phyloP scores from a whole-genome alignment of 371 early-diverging fungal genomes.

The Paramicrosporidium saccamoebae region DNA sequence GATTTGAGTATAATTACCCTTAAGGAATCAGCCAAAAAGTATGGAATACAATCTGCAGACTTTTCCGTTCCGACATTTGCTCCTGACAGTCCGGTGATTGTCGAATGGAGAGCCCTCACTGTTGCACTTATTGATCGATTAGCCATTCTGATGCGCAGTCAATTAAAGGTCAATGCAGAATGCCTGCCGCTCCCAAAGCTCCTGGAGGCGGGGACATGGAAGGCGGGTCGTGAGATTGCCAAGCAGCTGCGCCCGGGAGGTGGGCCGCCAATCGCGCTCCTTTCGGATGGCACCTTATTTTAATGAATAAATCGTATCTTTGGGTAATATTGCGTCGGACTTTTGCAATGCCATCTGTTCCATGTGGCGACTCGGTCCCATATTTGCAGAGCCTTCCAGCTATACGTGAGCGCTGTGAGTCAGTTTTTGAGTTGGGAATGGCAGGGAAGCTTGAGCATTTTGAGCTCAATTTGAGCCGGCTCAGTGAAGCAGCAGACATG shows the following conservation, averaged over 20 bases:
- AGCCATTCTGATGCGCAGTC: constrained; percentile 18
- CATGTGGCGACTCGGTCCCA: too few species aligned
- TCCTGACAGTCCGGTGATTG: constrained; percentile 35
- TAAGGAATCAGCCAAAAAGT: constrained; percentile 6
- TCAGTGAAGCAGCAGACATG: constrained; percentile 20
- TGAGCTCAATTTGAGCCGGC: constrained; percentile 17
- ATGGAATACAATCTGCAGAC: constrained; percentile 5
- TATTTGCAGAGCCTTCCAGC: constrained; percentile 32
- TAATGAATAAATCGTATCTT: too few species aligned
- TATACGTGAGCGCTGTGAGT: constrained; percentile 26
- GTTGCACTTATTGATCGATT: constrained; percentile 40
- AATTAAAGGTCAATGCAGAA: constrained; percentile 6
- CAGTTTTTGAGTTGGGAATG: constrained; percentile 20
- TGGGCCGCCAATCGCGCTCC: constrained; percentile 56
- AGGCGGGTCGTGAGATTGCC: constrained; percentile 64
- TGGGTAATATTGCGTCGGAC: too few species aligned
- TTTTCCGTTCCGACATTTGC: constrained; percentile 17
- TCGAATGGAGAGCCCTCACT: constrained; percentile 75
- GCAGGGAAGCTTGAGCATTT: constrained; percentile 17
- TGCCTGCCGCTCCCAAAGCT: too few species aligned
- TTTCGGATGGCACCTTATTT: constrained; percentile 39
- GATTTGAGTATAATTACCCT: constrained; percentile 21
- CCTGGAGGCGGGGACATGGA: too few species aligned
- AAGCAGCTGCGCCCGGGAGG: constrained; percentile 26
- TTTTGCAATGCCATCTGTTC: too few species aligned